phyloP scores from a whole-genome alignment of 108 stramenopile genomes.

The Cyclostephanos tholiformis region DNA sequence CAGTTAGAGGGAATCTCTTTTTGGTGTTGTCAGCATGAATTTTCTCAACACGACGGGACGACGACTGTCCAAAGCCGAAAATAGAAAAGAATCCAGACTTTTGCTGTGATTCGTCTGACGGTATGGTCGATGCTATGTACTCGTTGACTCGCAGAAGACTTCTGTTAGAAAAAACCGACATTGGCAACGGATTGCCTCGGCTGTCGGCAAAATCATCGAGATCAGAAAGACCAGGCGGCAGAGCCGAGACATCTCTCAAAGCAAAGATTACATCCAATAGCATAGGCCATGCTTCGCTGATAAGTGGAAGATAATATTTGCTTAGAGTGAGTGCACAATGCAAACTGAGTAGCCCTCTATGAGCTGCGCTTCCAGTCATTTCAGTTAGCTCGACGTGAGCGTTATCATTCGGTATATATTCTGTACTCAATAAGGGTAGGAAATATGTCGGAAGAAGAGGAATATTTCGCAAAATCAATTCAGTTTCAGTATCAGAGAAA shows the following conservation, averaged over 20 bases:
- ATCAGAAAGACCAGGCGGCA: conserved; percentile 72
- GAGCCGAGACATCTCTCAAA: conserved; percentile 70
- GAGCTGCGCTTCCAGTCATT: conserved; percentile 69
- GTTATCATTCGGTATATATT: not conserved
- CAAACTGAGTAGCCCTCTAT: conserved; percentile 74
- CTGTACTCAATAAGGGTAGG: conserved; percentile 15
- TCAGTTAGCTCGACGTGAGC: conserved; percentile 34
- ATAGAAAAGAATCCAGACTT: conserved; percentile 54
- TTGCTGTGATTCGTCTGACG: conserved; percentile 23
- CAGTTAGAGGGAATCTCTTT: conserved; percentile 43
- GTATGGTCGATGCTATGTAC: conserved; percentile 48
- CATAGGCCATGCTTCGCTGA: conserved; percentile 63
- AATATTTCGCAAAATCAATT: conserved; percentile 20
- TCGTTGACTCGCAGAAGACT: conserved; percentile 60
- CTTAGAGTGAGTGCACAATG: conserved; percentile 73
- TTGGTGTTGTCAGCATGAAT: conserved; percentile 12
- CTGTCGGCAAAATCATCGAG: conserved; percentile 89
- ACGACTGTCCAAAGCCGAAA: conserved; percentile 44
- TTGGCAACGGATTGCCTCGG: conserved; percentile 69
- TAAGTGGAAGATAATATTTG: conserved; percentile 52
- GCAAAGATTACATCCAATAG: conserved; percentile 73
- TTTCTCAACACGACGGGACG: not conserved
- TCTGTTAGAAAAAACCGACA: conserved; percentile 63
- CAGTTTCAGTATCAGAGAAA: conserved; percentile 9
- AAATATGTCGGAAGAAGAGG: conserved; percentile 38